Conservation (phyloP, 495 filamentous ascomycete species). For the Lepraria neglecta region DNA sequence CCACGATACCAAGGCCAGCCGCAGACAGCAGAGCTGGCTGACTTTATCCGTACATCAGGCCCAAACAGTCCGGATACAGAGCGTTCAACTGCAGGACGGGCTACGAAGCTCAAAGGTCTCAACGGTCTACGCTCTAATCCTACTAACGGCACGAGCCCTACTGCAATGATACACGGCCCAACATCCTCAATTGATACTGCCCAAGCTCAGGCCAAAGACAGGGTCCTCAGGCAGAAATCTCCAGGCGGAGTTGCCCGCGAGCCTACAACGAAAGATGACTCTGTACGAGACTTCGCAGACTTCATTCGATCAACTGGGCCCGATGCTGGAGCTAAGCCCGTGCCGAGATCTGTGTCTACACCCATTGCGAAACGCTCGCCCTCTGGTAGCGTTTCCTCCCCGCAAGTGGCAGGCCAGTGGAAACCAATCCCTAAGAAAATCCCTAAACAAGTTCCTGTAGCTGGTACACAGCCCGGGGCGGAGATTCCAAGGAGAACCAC, state of each 20-base stretch:
- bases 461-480: slow-evolving; percentile 12
- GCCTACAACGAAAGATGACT: slow-evolving; percentile 34
- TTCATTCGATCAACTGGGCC: slow-evolving; percentile 84
- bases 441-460: slow-evolving; percentile 19
- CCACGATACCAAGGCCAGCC: slow-evolving; percentile 34
- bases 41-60: slow-evolving; percentile 26
- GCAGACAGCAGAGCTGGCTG: slow-evolving; percentile 32
- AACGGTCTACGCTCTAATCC: slow-evolving; percentile 29
- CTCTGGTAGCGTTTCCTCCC: slow-evolving; percentile 10
- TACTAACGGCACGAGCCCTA: slow-evolving; percentile 9
- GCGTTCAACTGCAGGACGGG: slow-evolving; percentile 27
- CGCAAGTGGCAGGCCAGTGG: neutral
- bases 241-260: slow-evolving; percentile 17
- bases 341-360: neutral
- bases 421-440: slow-evolving; percentile 20
- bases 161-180: neutral
- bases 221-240: slow-evolving; percentile 12
- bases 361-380: slow-evolving; percentile 5
- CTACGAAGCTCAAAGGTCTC: slow-evolving; percentile 23
- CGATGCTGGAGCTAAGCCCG: slow-evolving; percentile 31
- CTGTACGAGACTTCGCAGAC: slow-evolving; percentile 75
- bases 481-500: slow-evolving; percentile 23
- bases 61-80: slow-evolving; percentile 19
- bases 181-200: slow-evolving; percentile 11
- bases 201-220: slow-evolving; percentile 8